Evolutionary conservation across 306 rosid species (phyloP), one percentile per base, ranked within the genome.

Genomic region (Herpetospermum pedunculosum): DNA sequence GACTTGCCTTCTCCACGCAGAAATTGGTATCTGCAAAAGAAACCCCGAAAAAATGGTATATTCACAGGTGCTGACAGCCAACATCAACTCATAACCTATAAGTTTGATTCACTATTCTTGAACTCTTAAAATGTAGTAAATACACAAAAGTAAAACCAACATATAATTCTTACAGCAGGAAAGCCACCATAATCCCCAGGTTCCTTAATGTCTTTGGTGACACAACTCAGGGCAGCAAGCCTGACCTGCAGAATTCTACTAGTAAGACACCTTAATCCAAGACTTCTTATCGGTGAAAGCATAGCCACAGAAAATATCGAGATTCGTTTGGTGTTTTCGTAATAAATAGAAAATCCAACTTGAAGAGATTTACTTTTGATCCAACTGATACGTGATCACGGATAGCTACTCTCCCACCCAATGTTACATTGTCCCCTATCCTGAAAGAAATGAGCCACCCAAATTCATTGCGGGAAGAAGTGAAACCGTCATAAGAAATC

Each of bases 391-490:
- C 88, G 73, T 91, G 97, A 78, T 94, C 96, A 71, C 95, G 91
- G 74, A 94, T 89, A n/a, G 92, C 94, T 52, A 84, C 98, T 82
- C 97, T 88, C 70, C 98, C 97, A 60, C 98, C 97, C 85, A 91
- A 78, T 0, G 96, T 91, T 58, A 94, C 96, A 38, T 83, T 88
- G 84, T 91, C 90, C 70, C 97, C 97, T 72, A 94, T 75, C 81
- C 98, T 94, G 85, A 75, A 80, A 41, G 54, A 62, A 35, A 60
- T 23, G 82, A 64, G 46, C 60, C 55, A 75, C 74, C 76, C 10
- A 72, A 54, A 40, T 70, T 57, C 72, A 80, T 28, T 30, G 47
- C 28, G 1, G 19, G 76, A 52, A 77, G 54, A 52, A 43, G 72
- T 59, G 74, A 76, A 69, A 75, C 53, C 77, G 16, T 12, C 4